Evolutionary conservation across 2,329 filamentous ascomycete genomes (phyloP).

Genomic region (Tothia fuscella): DNA sequence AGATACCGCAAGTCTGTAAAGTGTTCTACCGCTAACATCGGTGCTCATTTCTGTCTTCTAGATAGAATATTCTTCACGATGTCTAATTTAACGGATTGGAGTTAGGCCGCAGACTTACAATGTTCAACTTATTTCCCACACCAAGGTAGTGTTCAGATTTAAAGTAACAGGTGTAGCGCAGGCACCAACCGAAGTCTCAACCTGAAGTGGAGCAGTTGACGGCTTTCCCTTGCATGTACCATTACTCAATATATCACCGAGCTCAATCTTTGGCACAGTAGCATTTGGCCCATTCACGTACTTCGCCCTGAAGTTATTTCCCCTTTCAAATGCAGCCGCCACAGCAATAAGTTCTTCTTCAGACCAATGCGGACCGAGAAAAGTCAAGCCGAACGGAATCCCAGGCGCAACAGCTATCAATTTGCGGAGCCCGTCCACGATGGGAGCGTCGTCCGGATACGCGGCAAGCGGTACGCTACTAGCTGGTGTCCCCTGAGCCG

Average conservation of each 20-base stretch:
- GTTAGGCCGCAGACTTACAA: too few relatives aligned
- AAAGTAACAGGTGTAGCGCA: too few relatives aligned
- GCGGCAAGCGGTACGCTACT: slow-evolving; percentile 52
- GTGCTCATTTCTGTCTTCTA: too few relatives aligned
- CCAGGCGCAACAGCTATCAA: slow-evolving; percentile 43
- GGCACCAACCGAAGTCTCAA: too few relatives aligned
- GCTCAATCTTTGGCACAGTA: not conserved
- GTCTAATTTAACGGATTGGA: too few relatives aligned
- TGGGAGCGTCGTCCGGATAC: slow-evolving; percentile 36
- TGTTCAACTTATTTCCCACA: too few relatives aligned
- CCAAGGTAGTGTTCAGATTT: too few relatives aligned
- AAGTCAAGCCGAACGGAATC: slow-evolving; percentile 47
- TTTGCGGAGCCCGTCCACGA: slow-evolving; percentile 36
- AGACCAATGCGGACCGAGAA: slow-evolving; percentile 48
- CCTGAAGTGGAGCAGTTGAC: too few relatives aligned
- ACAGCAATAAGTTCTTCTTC: slow-evolving; percentile 51
- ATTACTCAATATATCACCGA: not conserved
- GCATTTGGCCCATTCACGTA: not conserved
- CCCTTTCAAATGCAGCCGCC: slow-evolving; percentile 58
- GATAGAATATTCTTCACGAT: too few relatives aligned
- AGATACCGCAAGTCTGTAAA: too few relatives aligned
- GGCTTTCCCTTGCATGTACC: too few relatives aligned
- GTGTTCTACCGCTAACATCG: too few relatives aligned
- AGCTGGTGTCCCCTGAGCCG: slow-evolving; percentile 46
- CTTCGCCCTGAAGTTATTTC: slow-evolving; percentile 23